A percentile compares a stretch with the other conserved stretches of the same genome.
Conservation (phyloP, 176 grass and related monocot species). For the Oryza rufipogon region DNA sequence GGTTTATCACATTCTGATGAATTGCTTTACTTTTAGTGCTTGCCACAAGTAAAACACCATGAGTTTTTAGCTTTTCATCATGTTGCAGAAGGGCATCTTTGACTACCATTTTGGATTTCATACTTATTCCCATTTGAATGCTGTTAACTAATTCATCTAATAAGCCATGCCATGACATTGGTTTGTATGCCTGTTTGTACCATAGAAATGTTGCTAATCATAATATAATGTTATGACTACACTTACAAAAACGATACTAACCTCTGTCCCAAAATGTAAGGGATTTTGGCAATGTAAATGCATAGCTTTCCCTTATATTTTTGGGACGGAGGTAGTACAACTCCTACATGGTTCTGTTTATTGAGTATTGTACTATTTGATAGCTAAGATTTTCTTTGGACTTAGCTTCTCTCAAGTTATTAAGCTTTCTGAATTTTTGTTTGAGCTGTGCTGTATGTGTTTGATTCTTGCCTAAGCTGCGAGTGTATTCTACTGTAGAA, state of each 20-base stretch:
- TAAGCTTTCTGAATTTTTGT: constrained; percentile 31
- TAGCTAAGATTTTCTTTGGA: not conserved
- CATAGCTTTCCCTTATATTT: too few relatives aligned
- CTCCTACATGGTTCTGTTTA: constrained; percentile 5
- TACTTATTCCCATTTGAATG: constrained; percentile 5
- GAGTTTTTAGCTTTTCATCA: constrained; percentile 16
- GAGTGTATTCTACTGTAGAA: not conserved
- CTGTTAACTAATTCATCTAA: constrained; percentile 14
- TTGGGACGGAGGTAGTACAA: too few relatives aligned
- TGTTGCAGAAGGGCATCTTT: constrained; percentile 2
- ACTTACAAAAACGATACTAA: not conserved
- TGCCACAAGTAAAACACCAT: constrained; percentile 11
- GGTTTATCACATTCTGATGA: not conserved
- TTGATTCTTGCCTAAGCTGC: constrained; percentile 1
- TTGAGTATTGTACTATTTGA: not conserved
- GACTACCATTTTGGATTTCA: not conserved
- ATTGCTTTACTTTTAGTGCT: not conserved
- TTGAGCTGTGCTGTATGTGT: not conserved
- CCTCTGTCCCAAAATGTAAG: too few relatives aligned
- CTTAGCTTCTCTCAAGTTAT: not conserved
- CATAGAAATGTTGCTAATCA: not conserved
- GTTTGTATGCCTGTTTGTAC: constrained; percentile 1
- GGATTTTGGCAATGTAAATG: too few relatives aligned
- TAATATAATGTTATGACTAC: not conserved
- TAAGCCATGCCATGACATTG: constrained; percentile 1